A percentile compares a stretch with the other conserved stretches of the same genome.
Conservation (phyloP, 2,329 filamentous ascomycete species). For the Davidsoniella eucalypti region DNA sequence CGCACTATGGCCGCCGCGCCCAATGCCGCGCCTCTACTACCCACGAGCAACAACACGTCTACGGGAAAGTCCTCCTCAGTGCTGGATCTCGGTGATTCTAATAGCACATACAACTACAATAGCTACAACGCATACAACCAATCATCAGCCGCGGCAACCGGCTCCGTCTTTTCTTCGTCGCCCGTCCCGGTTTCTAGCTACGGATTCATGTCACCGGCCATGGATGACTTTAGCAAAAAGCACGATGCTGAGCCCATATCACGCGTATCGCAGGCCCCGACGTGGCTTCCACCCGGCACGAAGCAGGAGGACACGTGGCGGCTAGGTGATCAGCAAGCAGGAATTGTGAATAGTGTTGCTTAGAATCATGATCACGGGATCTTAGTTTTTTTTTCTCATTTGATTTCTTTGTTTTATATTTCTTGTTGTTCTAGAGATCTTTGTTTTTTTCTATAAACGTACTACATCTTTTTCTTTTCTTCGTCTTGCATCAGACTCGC, state of each 20-base stretch:
- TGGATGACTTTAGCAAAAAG: conserved; percentile 1
- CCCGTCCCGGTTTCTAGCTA: conserved; percentile 4
- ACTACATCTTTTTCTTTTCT: not conserved
- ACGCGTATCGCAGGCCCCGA: conserved; percentile 13
- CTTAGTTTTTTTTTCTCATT: conserved; percentile 21
- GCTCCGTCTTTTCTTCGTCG: not conserved
- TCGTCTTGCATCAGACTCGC: not conserved
- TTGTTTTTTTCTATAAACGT: conserved; percentile 2
- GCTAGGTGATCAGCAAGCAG: conserved; percentile 19
- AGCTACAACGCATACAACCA: not conserved
- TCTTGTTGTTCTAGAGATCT: conserved; percentile 1
- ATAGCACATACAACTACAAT: too few species aligned
- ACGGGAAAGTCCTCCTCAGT: not conserved
- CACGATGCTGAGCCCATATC: conserved; percentile 1
- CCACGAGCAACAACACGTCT: conserved; percentile 28
- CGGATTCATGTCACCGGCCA: not conserved
- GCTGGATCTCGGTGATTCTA: not conserved
- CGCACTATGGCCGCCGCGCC: conserved; percentile 38
- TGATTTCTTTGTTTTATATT: conserved; percentile 16
- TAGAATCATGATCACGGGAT: conserved; percentile 13
- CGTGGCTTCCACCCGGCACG: conserved; percentile 65
- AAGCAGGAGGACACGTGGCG: conserved; percentile 77
- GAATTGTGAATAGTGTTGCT: conserved; percentile 15
- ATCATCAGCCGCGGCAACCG: not conserved
- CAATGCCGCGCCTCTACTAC: conserved; percentile 40